Evolutionary conservation across 768 basidiomycete species (phyloP).

Genomic region (Leucogyrophana mollusca): DNA sequence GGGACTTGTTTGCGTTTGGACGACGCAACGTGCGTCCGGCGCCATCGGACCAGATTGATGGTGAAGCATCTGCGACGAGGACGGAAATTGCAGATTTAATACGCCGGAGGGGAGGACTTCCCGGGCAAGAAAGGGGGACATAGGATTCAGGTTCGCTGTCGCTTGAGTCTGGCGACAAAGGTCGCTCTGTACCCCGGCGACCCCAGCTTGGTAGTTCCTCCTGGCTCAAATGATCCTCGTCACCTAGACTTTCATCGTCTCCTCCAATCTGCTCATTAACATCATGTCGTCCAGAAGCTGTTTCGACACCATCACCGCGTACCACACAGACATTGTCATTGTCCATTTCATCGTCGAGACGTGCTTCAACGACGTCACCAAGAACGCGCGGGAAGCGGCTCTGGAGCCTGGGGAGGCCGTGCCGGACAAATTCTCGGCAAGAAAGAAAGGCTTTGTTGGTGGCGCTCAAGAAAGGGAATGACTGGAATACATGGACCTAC

Average conservation of each 20-base stretch:
- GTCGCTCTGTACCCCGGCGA: slow-evolving; percentile 2
- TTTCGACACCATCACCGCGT: slow-evolving; percentile 70
- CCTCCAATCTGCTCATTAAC: slow-evolving; percentile 37
- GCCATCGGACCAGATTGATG: slow-evolving; percentile 11
- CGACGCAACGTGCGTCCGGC: slow-evolving; percentile 8
- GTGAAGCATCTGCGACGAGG: slow-evolving; percentile 17
- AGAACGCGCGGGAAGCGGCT: slow-evolving; percentile 50
- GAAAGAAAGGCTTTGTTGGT: slow-evolving; percentile 67
- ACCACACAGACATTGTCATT: slow-evolving; percentile 67
- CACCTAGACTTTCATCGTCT: slow-evolving; percentile 25
- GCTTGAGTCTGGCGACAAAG: slow-evolving; percentile 2
- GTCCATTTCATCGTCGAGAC: slow-evolving; percentile 68
- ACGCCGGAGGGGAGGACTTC: slow-evolving; percentile 12
- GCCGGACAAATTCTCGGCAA: slow-evolving; percentile 66
- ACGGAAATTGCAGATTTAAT: slow-evolving; percentile 30
- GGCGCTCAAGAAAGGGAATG: slow-evolving; percentile 74
- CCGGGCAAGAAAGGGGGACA: background rate
- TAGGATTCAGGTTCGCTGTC: slow-evolving; percentile 2
- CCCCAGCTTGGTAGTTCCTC: slow-evolving; percentile 55
- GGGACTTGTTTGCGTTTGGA: slow-evolving; percentile 32
- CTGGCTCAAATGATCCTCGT: slow-evolving; percentile 24
- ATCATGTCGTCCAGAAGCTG: slow-evolving; percentile 37
- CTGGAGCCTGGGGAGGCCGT: slow-evolving; percentile 54
- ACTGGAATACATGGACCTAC: slow-evolving; percentile 90
- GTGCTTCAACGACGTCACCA: slow-evolving; percentile 52